phyloP scores from a whole-genome alignment of 2,329 filamentous ascomycete genomes.

The Colletotrichum higginsianum region DNA sequence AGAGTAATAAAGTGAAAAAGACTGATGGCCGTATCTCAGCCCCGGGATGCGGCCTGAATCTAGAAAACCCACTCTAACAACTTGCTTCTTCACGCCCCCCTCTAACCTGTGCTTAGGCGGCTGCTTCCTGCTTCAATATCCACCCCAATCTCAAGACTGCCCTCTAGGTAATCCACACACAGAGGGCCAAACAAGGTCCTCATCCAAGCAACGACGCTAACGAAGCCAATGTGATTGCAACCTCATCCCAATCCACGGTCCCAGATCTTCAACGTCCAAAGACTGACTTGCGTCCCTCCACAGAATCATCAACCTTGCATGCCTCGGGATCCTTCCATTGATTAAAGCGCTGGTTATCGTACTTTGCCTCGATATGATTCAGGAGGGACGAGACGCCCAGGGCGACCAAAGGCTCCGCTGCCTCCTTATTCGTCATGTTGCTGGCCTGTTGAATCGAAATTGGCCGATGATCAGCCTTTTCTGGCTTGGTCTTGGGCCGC shows the following conservation, averaged over 20 bases:
- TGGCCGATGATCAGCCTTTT: constrained; percentile 46
- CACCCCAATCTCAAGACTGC: constrained; percentile 27
- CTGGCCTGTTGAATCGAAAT: constrained; percentile 58
- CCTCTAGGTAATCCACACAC: constrained; percentile 23
- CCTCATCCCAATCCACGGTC: neutral
- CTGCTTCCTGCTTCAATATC: constrained; percentile 11
- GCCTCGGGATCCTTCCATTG: constrained; percentile 29
- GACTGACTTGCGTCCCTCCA: constrained; percentile 23
- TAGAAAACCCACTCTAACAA: constrained; percentile 26
- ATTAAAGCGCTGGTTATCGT: constrained; percentile 5
- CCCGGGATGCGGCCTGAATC: constrained; percentile 24
- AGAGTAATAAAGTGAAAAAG: constrained; percentile 37
- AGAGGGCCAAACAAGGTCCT: constrained; percentile 37
- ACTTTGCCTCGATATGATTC: constrained; percentile 32
- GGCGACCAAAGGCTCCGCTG: constrained; percentile 59
- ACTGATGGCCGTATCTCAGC: constrained; percentile 28
- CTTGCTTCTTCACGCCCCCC: constrained; percentile 24
- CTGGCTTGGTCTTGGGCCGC: constrained; percentile 48
- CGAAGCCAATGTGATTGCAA: constrained; percentile 31
- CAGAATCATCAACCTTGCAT: constrained; percentile 25
- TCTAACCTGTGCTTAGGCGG: constrained; percentile 24
- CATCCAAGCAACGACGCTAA: constrained; percentile 40
- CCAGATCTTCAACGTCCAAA: constrained; percentile 26
- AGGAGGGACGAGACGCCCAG: constrained; percentile 56
- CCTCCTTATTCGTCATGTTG: constrained; percentile 54